A percentile compares a stretch with the other conserved stretches of the same genome.
These are phyloP conservation scores for Spathaspora sp. DNA, from an alignment of 805 yeast genomes.

Conservation along the genomic window DNA sequence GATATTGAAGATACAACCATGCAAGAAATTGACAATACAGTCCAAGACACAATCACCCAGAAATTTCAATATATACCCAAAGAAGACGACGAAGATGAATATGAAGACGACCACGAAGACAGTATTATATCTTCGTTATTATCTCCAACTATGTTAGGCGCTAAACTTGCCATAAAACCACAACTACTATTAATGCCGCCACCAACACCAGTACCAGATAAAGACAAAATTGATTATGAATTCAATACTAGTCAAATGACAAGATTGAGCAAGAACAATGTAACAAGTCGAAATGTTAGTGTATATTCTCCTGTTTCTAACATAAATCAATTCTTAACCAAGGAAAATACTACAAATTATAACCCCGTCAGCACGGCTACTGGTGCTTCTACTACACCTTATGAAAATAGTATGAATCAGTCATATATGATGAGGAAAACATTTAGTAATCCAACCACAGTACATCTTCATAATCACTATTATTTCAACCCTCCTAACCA, in stretches of 20 bases:
- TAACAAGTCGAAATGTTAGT: conserved; percentile 3
- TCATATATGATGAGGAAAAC: conserved; percentile 1
- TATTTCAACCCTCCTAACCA: conserved; percentile 24
- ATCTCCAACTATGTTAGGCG: conserved; percentile 41
- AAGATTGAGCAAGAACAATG: not conserved
- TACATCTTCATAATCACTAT: conserved; percentile 45
- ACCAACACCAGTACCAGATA: conserved; percentile 4
- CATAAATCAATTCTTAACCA: conserved; percentile 11
- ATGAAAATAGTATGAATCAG: not conserved
- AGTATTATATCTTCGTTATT: conserved; percentile 17
- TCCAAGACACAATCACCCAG: not conserved
- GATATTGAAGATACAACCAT: conserved; percentile 18
- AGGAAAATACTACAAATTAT: not conserved
- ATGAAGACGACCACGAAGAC: conserved; percentile 7
- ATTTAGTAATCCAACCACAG: conserved; percentile 8
- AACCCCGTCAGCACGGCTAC: not conserved
- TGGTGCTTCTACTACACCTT: not conserved
- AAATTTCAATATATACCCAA: not conserved
- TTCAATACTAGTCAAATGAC: conserved; percentile 17
- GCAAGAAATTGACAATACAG: conserved; percentile 11
- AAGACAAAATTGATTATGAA: conserved; percentile 20
- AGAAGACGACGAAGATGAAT: not conserved
- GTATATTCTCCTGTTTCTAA: conserved; percentile 11
- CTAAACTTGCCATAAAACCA: conserved; percentile 33
- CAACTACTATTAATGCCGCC: conserved; percentile 28